Evolutionary conservation across 108 stramenopile genomes (phyloP).

Genomic region (Skeletonema grethae): DNA sequence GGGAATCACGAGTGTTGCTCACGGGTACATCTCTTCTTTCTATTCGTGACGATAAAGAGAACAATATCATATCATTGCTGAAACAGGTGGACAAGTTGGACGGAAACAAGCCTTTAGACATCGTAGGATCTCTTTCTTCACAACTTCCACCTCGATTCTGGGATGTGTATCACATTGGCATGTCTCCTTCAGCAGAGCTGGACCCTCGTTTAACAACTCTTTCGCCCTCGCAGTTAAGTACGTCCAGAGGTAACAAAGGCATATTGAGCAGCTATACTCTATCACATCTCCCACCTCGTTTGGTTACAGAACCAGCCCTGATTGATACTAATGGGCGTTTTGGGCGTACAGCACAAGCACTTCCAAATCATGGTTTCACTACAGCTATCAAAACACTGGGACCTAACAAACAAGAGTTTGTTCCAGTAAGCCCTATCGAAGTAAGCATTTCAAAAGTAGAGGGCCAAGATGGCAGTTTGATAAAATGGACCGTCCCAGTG

Average conservation of each 20-base stretch:
- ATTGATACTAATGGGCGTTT: constrained; percentile 65
- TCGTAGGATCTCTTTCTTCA: constrained; percentile 42
- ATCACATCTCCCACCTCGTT: constrained; percentile 64
- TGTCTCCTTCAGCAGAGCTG: constrained; percentile 81
- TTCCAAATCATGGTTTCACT: constrained; percentile 84
- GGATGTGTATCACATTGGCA: constrained; percentile 88
- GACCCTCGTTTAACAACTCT: constrained; percentile 32
- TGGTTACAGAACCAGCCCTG: constrained; percentile 58
- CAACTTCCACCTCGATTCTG: constrained; percentile 81
- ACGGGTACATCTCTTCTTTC: constrained; percentile 60
- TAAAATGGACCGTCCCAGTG: constrained; percentile 66
- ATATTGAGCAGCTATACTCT: constrained; percentile 55
- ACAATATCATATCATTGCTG: constrained; percentile 35
- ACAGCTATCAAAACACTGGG: constrained; percentile 84
- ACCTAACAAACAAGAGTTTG: constrained; percentile 60
- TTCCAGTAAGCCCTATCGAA: constrained; percentile 73
- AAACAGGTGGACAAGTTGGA: constrained; percentile 66
- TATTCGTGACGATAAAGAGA: constrained; percentile 23
- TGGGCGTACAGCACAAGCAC: constrained; percentile 51
- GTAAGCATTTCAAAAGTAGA: constrained; percentile 53
- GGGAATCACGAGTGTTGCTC: constrained; percentile 72
- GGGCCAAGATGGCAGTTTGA: constrained; percentile 30
- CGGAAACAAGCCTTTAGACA: constrained; percentile 41
- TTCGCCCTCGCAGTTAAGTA: not conserved
- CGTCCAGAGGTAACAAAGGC: constrained; percentile 25